Evolutionary conservation across 345 rosid genomes (phyloP), one percentile per base, ranked within the genome.

Genomic region (Eucalyptus marginata): DNA sequence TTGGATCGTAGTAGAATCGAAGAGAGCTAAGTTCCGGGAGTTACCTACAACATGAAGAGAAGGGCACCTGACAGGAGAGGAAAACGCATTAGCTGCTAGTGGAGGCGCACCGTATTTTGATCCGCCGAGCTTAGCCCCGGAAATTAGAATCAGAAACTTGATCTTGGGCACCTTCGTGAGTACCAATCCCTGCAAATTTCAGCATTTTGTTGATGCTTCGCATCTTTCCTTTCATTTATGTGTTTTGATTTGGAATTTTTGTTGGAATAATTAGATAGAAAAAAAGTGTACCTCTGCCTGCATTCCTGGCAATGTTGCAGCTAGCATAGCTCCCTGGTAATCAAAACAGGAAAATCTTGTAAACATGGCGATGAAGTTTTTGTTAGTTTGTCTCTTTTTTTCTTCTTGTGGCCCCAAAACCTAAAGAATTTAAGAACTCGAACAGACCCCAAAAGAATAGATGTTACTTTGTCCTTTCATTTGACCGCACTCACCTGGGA

Each of bases 31-130:
- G 84, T 76, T 76, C 84, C 20, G 29, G 4, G 24, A 81, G 36
- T 80, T 90, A 95, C 96, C 96, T 86, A 95, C 93, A 87, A 95
- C 87, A 87, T 95, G 97, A 49, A 95, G 92, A 86, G 96, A 95
- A 6, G 94, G 95, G 89, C 95, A 95, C 22, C 86, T 50, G 81
- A 94, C 89, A 13, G 94, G 95, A 88, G 93, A 89, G 79, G 95
- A 92, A 89, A 92, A 93, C 46, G 96, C 95, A 88, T 86, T 90
- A 86, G 92, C 93, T 15, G 96, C 95, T 62, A 91, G 90, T 66
- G 91, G 90, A 64, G 95, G 96, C 33, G 90, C 90, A 25, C 96
- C 95, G 89, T 91, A 88, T 31, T 66, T 88, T 79, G 89, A 86
- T 76, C 97, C 96, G 1, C 88, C 87, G 58, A 90, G 52, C 86